A percentile compares a stretch with the other conserved stretches of the same genome.
phyloP scores from a whole-genome alignment of 176 grass and related monocot species.

The Carex cristatella region DNA sequence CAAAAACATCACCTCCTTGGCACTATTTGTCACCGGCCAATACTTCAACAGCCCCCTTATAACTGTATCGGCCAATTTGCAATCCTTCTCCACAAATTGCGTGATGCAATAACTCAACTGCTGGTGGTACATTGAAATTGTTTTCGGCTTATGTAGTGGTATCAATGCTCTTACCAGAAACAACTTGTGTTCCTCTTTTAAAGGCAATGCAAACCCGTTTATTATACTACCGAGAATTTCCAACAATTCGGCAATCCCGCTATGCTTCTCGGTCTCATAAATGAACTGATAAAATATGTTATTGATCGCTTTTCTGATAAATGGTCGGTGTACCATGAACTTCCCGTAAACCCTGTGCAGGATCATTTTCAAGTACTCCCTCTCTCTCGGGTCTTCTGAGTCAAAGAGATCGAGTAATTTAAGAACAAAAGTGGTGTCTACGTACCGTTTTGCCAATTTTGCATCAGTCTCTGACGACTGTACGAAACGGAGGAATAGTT shows the following conservation, averaged over 20 bases:
- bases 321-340: constrained; percentile 88
- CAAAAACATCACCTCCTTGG: constrained; percentile 81
- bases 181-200: constrained; percentile 87
- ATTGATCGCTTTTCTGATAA: constrained; percentile 74
- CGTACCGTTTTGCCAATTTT: constrained; percentile 77
- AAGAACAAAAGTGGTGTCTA: constrained; percentile 68
- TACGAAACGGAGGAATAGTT: constrained; percentile 76
- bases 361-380: constrained; percentile 85
- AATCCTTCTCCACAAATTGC: constrained; percentile 85
- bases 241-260: constrained; percentile 72
- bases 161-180: constrained; percentile 70
- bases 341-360: constrained; percentile 85
- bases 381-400: constrained; percentile 76
- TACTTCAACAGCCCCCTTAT: constrained; percentile 86
- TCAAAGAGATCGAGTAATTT: constrained; percentile 79
- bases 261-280: constrained; percentile 86
- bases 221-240: constrained; percentile 87
- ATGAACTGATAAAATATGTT: constrained; percentile 89
- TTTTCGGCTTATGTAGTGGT: constrained; percentile 79
- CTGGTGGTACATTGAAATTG: constrained; percentile 58
- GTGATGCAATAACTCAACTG: constrained; percentile 71
- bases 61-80: constrained; percentile 66
- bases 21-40: constrained; percentile 84
- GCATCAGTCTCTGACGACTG: constrained; percentile 71
- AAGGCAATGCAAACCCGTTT: constrained; percentile 76